Evolutionary conservation across 805 yeast species (phyloP), one percentile per base, ranked within the genome.

Genomic region (Saccharomyces mikatae): DNA sequence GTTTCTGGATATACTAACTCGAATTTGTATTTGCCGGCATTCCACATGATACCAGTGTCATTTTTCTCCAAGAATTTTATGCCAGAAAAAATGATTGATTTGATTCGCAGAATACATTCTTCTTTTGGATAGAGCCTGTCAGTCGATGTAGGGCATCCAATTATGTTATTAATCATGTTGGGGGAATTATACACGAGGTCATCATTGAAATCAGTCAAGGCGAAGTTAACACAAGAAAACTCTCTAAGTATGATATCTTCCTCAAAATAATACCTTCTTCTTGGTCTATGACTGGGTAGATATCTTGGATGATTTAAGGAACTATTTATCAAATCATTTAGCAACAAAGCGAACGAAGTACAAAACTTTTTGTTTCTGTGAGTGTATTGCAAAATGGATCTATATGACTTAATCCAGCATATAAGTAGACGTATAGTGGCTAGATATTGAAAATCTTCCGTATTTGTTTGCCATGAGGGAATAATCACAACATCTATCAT

Each of bases 331-430:
- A 72, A 47, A 13, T 53, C 46, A 51, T 71, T 72, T 14, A 63
- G 49, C 14, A 71, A 22, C 6, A 52, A 48, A 6, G 71, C 65
- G 21, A 70, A 54, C 6, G 60, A 58, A 41, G 60, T 59, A 26
- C 67, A 58, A 53, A 71, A 71, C 6, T 60, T 56, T 32, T 55
- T 55, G 46, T 69, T 54, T 54, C 70, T 58, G 53, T 59, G 73
- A 9, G 70, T 58, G 50, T 60, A 66, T 46, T 63, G 72, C 30
- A 70, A 62, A 53, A 76, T 76, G 32, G 69, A 55, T 57, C 74
- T 76, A 52, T 79, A 73, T 51, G 76, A 77, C 58, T 75, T 79
- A 36, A 82, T 62, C 86, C 86, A 83, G 54, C 79, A 76, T 17
- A 80, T 69, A 46, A 79, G 63, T 13, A 83, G 67, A 60, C 89